These are phyloP conservation scores for Calonectria crousiana DNA, from an alignment of 2,329 filamentous ascomycete genomes.

Conservation along the genomic window DNA sequence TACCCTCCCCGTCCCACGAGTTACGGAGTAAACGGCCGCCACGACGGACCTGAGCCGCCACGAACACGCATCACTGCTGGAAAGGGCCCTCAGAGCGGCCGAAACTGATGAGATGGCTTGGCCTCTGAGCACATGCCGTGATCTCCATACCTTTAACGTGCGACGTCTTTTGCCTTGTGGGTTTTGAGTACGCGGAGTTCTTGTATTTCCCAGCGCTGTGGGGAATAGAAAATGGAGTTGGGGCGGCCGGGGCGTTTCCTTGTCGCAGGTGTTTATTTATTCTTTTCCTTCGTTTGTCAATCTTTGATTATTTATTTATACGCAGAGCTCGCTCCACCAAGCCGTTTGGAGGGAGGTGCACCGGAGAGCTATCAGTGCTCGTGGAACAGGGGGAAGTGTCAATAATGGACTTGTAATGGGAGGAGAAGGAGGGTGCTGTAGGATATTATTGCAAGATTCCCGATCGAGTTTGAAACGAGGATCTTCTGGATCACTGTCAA, in stretches of 20 bases:
- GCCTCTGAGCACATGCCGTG: too few relatives aligned
- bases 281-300: not conserved
- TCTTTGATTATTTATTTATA: not conserved
- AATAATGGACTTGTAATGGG: conserved; percentile 1
- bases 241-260: conserved; percentile 9
- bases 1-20: conserved; percentile 28
- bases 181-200: not conserved
- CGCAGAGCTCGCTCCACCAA: too few relatives aligned
- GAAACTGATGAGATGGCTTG: not conserved
- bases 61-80: conserved; percentile 44
- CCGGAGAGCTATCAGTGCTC: not conserved
- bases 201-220: conserved; percentile 3
- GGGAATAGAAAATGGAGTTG: conserved; percentile 10
- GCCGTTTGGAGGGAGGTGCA: not conserved
- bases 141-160: not conserved
- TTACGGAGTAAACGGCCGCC: conserved; percentile 24
- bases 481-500: not conserved
- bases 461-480: not conserved
- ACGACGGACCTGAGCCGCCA: conserved; percentile 33
- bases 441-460: not conserved
- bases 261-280: not conserved
- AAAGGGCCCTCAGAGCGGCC: not conserved
- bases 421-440: not conserved
- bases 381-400: not conserved
- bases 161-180: not conserved